Conservation (phyloP, 805 yeast genomes). For the Priceomyces carsonii region DNA sequence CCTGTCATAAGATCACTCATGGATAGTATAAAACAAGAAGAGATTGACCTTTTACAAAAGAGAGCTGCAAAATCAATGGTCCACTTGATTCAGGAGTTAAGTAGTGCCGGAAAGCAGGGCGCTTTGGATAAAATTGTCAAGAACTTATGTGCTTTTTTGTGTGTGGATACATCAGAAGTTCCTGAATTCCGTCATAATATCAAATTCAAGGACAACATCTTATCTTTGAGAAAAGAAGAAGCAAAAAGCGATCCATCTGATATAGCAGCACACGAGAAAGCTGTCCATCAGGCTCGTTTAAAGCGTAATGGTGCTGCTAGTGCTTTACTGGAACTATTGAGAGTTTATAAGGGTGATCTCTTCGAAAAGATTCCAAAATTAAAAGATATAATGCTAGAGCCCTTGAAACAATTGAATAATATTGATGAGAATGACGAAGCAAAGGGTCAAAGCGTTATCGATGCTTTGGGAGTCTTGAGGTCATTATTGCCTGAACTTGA, state of each 20-base stretch:
- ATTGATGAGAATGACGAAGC: constrained; percentile 38
- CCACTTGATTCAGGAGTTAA: constrained; percentile 59
- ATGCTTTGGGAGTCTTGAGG: constrained; percentile 78
- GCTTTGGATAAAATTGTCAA: constrained; percentile 88
- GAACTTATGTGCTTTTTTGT: constrained; percentile 86
- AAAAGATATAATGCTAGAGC: constrained; percentile 61
- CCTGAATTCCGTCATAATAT: constrained; percentile 83
- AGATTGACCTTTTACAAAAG: constrained; percentile 60
- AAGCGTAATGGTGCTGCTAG: constrained; percentile 83
- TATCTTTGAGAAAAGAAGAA: constrained; percentile 81
- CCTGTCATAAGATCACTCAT: constrained; percentile 86
- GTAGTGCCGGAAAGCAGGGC: constrained; percentile 56
- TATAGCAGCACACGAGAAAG: constrained; percentile 57
- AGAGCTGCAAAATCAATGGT: constrained; percentile 73
- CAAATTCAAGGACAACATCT: constrained; percentile 50
- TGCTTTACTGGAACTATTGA: constrained; percentile 62
- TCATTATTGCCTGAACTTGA: constrained; percentile 69
- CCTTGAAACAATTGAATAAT: constrained; percentile 47
- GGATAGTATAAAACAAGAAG: constrained; percentile 88
- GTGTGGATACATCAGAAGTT: constrained; percentile 94
- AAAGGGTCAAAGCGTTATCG: constrained; percentile 79
- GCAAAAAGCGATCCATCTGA: constrained; percentile 62
- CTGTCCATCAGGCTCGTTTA: constrained; percentile 70
- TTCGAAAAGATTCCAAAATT: constrained; percentile 69
- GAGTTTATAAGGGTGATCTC: constrained; percentile 51